Percentiles rank a stretch among this genome's conserved stretches.
phyloP scores from a whole-genome alignment of 106 monocot genomes.

The Dioscorea zingiberensis region DNA sequence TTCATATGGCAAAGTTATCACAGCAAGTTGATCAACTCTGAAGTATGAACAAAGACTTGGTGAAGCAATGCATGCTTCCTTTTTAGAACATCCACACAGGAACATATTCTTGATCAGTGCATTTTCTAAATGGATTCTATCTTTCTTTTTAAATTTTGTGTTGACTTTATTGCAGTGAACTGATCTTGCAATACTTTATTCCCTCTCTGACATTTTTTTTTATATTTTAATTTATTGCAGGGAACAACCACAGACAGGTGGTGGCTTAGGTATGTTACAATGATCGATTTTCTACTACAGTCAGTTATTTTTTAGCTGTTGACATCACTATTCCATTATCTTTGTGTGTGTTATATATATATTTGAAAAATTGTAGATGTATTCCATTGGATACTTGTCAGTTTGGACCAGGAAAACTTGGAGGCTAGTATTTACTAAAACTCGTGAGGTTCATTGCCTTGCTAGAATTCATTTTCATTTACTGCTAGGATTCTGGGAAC shows the following conservation, averaged over 20 bases:
- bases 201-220: neutral
- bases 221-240: constrained; percentile 39
- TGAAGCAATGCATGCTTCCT: no score
- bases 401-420: neutral
- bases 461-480: neutral
- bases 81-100: no score
- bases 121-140: neutral
- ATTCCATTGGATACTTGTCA: neutral
- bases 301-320: neutral
- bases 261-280: constrained; percentile 44
- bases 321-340: neutral
- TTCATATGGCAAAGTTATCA: no score
- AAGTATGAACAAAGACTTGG: no score
- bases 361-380: neutral
- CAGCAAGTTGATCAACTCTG: no score
- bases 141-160: neutral
- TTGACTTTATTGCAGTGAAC: neutral
- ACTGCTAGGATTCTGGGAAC: no score
- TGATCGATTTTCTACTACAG: neutral
- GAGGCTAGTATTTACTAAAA: neutral
- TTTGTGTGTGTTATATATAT: no score
- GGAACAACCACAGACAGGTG: constrained; percentile 59
- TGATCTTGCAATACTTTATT: neutral
- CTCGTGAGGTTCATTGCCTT: neutral
- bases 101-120: no score